phyloP scores from a whole-genome alignment of 176 grass and related monocot genomes.

The Aegilops tauschii region DNA sequence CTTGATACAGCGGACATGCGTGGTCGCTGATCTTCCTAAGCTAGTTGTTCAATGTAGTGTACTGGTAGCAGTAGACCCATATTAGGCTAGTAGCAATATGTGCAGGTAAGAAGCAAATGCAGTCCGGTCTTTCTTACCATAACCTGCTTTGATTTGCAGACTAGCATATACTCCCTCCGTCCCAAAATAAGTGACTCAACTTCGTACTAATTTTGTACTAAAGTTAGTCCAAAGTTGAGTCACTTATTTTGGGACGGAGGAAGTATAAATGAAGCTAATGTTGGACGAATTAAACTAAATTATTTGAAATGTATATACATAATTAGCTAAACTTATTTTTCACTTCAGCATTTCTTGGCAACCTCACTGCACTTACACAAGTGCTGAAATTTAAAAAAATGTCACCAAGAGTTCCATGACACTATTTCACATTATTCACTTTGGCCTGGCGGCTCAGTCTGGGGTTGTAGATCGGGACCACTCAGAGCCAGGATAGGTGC shows the following conservation, averaged over 20 bases:
- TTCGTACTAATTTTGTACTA: too few relatives aligned
- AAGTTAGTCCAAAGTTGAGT: too few relatives aligned
- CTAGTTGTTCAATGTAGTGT: neutral
- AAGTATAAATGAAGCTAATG: slow-evolving; percentile 1
- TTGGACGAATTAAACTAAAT: neutral
- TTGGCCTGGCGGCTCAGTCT: neutral
- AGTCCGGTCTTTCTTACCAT: neutral
- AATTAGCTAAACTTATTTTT: neutral
- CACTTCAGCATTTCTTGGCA: neutral
- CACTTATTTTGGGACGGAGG: too few relatives aligned
- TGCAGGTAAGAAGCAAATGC: neutral
- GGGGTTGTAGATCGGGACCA: neutral
- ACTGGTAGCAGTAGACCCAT: neutral
- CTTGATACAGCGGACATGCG: neutral
- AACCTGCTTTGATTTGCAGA: neutral
- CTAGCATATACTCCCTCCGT: neutral
- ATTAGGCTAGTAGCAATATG: slow-evolving; percentile 1
- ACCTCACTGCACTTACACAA: neutral
- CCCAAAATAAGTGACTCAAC: too few relatives aligned
- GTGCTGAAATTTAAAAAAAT: neutral
- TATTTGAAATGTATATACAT: neutral
- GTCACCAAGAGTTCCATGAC: neutral
- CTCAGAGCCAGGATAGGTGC: neutral
- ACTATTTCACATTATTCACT: neutral
- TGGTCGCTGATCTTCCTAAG: neutral